Conservation (phyloP, 164 flowering plant species). For the Nelumbo lutea region DNA sequence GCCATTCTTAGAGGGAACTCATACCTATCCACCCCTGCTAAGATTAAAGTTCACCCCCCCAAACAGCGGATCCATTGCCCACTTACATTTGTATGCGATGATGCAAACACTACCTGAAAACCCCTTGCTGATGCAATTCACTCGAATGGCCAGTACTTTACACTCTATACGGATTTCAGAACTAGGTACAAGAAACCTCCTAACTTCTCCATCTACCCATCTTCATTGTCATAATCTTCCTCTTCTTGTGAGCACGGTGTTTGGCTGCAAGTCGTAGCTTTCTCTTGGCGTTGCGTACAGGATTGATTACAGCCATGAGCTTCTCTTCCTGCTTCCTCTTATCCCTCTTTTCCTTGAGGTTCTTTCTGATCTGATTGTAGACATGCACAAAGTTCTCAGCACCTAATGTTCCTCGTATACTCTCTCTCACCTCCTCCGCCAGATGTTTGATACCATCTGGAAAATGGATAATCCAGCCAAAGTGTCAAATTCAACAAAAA, state of each 20-base stretch:
- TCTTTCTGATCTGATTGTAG: constrained; percentile 52
- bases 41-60: no score
- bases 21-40: no score
- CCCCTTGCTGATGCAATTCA: no score
- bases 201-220: constrained; percentile 49
- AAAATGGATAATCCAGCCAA: not conserved
- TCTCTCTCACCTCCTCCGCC: constrained; percentile 55
- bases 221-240: constrained; percentile 74
- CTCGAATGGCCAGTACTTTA: no score
- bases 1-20: no score
- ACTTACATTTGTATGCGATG: no score
- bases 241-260: constrained; percentile 66
- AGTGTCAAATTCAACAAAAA: not conserved
- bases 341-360: constrained; percentile 63
- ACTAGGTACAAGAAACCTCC: not conserved
- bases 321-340: constrained; percentile 71
- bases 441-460: constrained; percentile 76
- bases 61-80: no score
- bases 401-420: constrained; percentile 43
- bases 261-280: constrained; percentile 63
- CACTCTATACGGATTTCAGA: no score
- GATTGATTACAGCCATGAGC: constrained; percentile 75
- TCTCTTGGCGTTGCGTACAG: constrained; percentile 76
- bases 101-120: no score
- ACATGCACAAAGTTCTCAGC: constrained; percentile 41